Evolutionary conservation across 352 stramenopile species (phyloP).

Genomic region (Phytophthora idaei): DNA sequence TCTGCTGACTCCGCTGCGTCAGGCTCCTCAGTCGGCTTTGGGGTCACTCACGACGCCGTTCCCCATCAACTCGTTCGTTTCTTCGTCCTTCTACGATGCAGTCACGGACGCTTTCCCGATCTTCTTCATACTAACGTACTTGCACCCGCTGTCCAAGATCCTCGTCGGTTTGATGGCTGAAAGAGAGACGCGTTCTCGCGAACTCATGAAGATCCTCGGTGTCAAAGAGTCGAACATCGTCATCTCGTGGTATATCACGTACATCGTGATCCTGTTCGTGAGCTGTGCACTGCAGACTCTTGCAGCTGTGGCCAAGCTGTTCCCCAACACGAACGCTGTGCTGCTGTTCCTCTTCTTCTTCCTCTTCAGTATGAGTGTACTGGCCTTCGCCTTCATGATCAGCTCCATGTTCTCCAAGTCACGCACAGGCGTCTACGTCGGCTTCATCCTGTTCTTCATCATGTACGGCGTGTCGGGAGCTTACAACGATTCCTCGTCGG

Average conservation of each 20-base stretch:
- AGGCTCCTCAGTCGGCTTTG: constrained; percentile 46
- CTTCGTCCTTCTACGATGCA: constrained; percentile 44
- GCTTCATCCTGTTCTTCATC: constrained; percentile 44
- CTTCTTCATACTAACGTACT: constrained; percentile 35
- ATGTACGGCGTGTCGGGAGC: constrained; percentile 31
- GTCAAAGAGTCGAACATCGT: constrained; percentile 42
- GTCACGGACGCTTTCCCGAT: constrained; percentile 36
- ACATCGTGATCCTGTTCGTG: constrained; percentile 43
- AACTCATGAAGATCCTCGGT: constrained; percentile 44
- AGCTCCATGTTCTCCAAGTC: constrained; percentile 45
- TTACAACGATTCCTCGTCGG: constrained; percentile 59
- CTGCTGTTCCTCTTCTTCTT: constrained; percentile 41
- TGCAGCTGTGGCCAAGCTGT: constrained; percentile 30
- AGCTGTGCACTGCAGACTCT: constrained; percentile 37
- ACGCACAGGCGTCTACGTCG: constrained; percentile 40
- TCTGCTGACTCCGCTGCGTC: constrained; percentile 39
- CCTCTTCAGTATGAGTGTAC: constrained; percentile 39
- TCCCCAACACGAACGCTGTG: constrained; percentile 33
- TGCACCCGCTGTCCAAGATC: constrained; percentile 40
- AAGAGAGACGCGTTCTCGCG: constrained; percentile 35
- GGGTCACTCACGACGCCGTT: constrained; percentile 39
- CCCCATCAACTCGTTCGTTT: constrained; percentile 30
- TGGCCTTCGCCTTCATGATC: constrained; percentile 41
- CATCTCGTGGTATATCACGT: constrained; percentile 51
- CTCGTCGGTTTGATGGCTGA: constrained; percentile 39